phyloP scores from a whole-genome alignment of 116 monocot genomes.

The Dioscorea cayenensis region DNA sequence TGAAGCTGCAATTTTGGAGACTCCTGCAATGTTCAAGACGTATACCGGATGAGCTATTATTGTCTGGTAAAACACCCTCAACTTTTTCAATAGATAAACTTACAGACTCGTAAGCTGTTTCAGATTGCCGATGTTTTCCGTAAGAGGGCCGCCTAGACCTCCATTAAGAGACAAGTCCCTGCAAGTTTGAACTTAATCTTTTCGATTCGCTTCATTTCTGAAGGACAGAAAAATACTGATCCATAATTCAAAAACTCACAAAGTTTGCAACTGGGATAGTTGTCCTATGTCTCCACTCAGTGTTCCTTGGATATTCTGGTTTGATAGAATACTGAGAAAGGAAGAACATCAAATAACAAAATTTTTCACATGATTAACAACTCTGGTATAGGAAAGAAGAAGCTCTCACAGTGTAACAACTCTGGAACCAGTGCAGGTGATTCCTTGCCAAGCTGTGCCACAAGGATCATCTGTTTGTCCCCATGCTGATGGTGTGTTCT shows the following conservation, averaged over 20 bases:
- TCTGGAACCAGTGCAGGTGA: constrained; percentile 40
- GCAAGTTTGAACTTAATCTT: constrained; percentile 4
- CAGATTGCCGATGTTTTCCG: constrained; percentile 34
- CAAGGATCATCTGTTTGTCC: constrained; percentile 57
- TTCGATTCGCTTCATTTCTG: neutral
- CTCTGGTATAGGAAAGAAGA: neutral
- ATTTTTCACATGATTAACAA: neutral
- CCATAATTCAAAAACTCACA: constrained; percentile 35
- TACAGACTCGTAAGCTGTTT: constrained; percentile 49
- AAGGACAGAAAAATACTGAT: neutral
- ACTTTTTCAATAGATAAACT: constrained; percentile 7
- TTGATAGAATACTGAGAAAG: constrained; percentile 39
- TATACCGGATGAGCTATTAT: neutral
- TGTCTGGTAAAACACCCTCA: neutral
- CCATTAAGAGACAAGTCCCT: constrained; percentile 64
- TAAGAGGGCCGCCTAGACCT: constrained; percentile 41
- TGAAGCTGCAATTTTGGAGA: constrained; percentile 71
- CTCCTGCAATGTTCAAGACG: constrained; percentile 27
- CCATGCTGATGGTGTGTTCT: constrained; percentile 65
- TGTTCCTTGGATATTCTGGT: constrained; percentile 47
- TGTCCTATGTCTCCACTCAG: constrained; percentile 48
- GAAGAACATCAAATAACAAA: neutral
- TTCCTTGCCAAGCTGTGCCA: constrained; percentile 63
- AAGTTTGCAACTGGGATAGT: constrained; percentile 29
- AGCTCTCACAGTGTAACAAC: constrained; percentile 51